Evolutionary conservation across 306 rosid genomes (phyloP), one percentile per base, ranked within the genome.

Genomic region (Rosa multiflora): DNA sequence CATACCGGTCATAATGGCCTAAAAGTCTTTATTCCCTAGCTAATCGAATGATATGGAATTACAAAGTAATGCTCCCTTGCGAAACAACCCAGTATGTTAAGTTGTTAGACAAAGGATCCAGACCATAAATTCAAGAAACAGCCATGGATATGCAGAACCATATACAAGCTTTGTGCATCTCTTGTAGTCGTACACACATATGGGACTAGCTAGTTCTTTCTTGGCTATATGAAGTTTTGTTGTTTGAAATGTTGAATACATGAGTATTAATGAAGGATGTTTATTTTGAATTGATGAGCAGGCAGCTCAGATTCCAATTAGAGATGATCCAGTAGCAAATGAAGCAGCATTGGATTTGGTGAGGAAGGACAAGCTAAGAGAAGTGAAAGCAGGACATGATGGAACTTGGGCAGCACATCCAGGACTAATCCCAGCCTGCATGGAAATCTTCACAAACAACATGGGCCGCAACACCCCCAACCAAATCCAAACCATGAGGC

Each of bases 351-450:
- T 92, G 61, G 96, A 89, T 40, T 76, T 90, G 43, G 97, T 94
- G 68, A 92, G 83, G 82, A 94, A 89, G 84, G 97, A 94, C 92
- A 94, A 94, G 75, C 88, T 86, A 10, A 88, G 97, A 78, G 98
- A 95, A 74, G 99, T 86, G 68, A 86, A 84, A 66, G 97, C 91
- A 75, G 99, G 99, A 10, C 98, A 95, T 70, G 99, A 92, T 76
- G 98, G 99, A 66, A 94, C 97, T 4, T 95, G 98, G 98, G 99
- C 98, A 70, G 98, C 99, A 26, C 99, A 92, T 85, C 98, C 98
- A 39, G 96, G 97, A 17, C 89, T 92, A 8, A 88, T 95, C 62
- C 89, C 90, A 72, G 47, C 78, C 2, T 92, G 96, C 89, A 81
- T 91, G 90, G 90, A 95, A 6, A 83, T 90, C 78, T 95, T 95